Percentiles rank a stretch among this genome's conserved stretches.
Evolutionary conservation across 495 filamentous ascomycete species (phyloP).

Genomic region (Oleoguttula mirabilis): DNA sequence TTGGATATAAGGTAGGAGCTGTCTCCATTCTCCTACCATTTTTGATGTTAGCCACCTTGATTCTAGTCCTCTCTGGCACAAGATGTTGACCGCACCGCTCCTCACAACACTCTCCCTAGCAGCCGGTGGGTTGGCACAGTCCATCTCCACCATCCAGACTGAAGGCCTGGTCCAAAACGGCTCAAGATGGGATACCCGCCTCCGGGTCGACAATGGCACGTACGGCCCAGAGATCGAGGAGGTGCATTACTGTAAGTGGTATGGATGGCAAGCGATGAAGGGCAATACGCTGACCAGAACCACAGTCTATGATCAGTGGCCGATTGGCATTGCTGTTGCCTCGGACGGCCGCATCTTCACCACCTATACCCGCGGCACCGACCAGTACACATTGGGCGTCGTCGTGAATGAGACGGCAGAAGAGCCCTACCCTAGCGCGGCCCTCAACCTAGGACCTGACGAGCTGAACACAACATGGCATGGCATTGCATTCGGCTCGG

Average conservation of each 20-base stretch:
- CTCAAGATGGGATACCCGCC: constrained; percentile 17
- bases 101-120: neutral
- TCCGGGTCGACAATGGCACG: constrained; percentile 29
- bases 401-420: constrained; percentile 30
- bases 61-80: neutral
- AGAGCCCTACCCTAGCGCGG: constrained; percentile 27
- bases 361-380: constrained; percentile 29
- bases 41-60: too few relatives aligned
- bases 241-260: constrained; percentile 26
- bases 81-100: neutral
- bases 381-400: constrained; percentile 30
- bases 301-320: constrained; percentile 33
- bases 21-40: too few relatives aligned
- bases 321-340: constrained; percentile 32
- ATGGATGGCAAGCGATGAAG: neutral
- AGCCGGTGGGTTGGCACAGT: neutral
- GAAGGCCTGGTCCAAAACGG: constrained; percentile 16
- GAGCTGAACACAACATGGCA: constrained; percentile 24
- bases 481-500: constrained; percentile 28
- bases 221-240: constrained; percentile 32
- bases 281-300: neutral
- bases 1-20: too few relatives aligned
- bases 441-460: constrained; percentile 26
- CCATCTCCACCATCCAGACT: too few relatives aligned
- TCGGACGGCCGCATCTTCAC: constrained; percentile 31